Evolutionary conservation across 257 asterid species (phyloP), one percentile per base, ranked within the genome.

Genomic region (Catharanthus roseus): DNA sequence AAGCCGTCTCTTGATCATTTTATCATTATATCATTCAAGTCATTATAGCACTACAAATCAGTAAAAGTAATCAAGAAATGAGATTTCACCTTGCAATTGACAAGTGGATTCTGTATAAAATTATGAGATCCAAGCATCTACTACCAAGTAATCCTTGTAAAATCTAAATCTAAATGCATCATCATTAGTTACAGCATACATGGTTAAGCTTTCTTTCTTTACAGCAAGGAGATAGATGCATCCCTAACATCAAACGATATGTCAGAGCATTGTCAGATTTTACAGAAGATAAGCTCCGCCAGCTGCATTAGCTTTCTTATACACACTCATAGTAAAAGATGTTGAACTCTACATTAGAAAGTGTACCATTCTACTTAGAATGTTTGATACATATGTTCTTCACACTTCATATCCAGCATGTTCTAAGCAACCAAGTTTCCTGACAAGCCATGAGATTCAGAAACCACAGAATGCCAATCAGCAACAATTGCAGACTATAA

Each of bases 351-450:
- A 47, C 53, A 6, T 41, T n/a, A 23, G 21, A 41, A 53, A 56
- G 38, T 3, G 33, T 15, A 34, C 6, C 6, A 9, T 29, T 26
- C 6, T 56, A 45, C 41, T 28, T 39, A 18, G 26, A 18, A 39
- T 24, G 67, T 39, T 57, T 67, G 2, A 18, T 28, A 54, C 50
- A 55, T 55, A 15, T 9, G 5, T 33, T 61, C 50, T 5, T 38
- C n/a, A 7, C 28, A 69, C 15, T 54, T 54, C 10, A 21, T 31
- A 11, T 6, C 61, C 23, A 26, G 67, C 5, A 19, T 42, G 45
- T 44, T 60, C 49, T 11, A 31, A 9, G 53, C 69, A 71, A 31
- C n/a, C 50, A 71, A 21, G 58, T 44, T 70, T 24, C 69, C 69
- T 44, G 49, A 31, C 21, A 31, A 42, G 15, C 0, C 41, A 55